A percentile compares a stretch with the other conserved stretches of the same genome.
Conservation (phyloP, 2,329 filamentous ascomycete species). For the Clonostachys rhizophaga region DNA sequence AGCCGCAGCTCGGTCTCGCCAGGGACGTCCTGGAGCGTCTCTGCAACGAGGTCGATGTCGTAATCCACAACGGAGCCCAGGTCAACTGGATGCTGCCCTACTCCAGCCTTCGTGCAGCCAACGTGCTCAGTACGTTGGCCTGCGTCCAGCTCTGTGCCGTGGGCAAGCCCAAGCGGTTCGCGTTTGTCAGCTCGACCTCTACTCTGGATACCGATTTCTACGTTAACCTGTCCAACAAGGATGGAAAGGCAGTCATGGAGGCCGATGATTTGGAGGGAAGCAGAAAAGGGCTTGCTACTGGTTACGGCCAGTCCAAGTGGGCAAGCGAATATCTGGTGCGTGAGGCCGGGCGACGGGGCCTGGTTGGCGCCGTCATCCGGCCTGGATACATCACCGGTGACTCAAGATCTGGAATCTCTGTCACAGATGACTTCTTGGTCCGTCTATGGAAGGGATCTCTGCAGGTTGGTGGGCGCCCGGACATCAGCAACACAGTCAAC, state of each 20-base stretch:
- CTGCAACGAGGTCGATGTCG: slow-evolving; percentile 61
- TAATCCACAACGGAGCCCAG: slow-evolving; percentile 78
- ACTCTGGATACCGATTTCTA: slow-evolving; percentile 81
- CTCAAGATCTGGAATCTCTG: slow-evolving; percentile 58
- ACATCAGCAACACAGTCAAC: slow-evolving; percentile 84
- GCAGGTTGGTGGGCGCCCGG: slow-evolving; percentile 68
- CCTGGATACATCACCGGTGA: slow-evolving; percentile 84
- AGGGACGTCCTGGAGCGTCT: slow-evolving; percentile 61
- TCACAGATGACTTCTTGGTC: slow-evolving; percentile 87
- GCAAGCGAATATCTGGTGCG: slow-evolving; percentile 64
- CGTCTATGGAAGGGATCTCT: slow-evolving; percentile 84
- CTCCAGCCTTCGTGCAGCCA: slow-evolving; percentile 64
- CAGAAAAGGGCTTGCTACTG: slow-evolving; percentile 70
- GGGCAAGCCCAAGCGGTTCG: slow-evolving; percentile 72
- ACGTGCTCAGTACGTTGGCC: slow-evolving; percentile 79
- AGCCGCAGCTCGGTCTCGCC: slow-evolving; percentile 69
- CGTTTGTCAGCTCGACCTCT: slow-evolving; percentile 72
- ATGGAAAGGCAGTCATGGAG: slow-evolving; percentile 62
- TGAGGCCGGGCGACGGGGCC: slow-evolving; percentile 72
- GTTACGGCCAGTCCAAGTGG: slow-evolving; percentile 93
- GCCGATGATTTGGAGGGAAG: slow-evolving; percentile 76
- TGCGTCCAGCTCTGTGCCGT: slow-evolving; percentile 69
- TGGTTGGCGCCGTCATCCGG: slow-evolving; percentile 71
- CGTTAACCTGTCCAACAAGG: slow-evolving; percentile 64
- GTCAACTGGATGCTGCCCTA: slow-evolving; percentile 84